phyloP scores from a whole-genome alignment of 495 filamentous ascomycete genomes.

The Tuber microsphaerosporum region DNA sequence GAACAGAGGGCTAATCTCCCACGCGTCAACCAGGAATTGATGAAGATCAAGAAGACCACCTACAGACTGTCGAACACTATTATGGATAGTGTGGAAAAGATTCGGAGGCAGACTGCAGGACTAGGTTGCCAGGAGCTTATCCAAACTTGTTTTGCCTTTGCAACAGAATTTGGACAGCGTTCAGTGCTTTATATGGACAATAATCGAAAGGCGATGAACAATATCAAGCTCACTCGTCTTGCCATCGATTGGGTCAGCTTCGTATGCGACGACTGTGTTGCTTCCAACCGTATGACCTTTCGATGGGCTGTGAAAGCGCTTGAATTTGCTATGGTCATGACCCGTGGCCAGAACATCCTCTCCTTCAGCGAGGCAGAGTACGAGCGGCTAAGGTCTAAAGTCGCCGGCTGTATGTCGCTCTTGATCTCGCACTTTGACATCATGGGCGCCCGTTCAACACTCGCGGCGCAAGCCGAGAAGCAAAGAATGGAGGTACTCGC shows the following conservation, averaged over 20 bases:
- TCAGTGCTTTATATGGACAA: conserved; percentile 88
- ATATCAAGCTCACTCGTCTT: conserved; percentile 82
- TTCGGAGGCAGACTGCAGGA: conserved; percentile 72
- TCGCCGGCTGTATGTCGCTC: conserved; percentile 94
- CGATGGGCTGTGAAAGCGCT: conserved; percentile 91
- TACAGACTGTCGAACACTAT: conserved; percentile 98
- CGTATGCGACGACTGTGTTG: conserved; percentile 92
- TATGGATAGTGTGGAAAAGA: conserved; percentile 95
- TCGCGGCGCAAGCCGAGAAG: conserved; percentile 87
- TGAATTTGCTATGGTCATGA: conserved; percentile 97
- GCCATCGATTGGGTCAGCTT: conserved; percentile 96
- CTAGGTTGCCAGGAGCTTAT: conserved; percentile 91
- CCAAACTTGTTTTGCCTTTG: conserved; percentile 98
- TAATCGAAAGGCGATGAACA: conserved; percentile 91
- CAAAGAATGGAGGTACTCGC: conserved; percentile 68
- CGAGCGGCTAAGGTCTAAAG: conserved; percentile 68
- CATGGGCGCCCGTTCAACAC: conserved; percentile 86
- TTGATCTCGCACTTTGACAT: conserved; percentile 98
- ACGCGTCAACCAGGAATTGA: conserved; percentile 82
- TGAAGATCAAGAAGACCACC: conserved; percentile 89
- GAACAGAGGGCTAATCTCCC: conserved; percentile 89
- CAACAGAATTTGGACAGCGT: conserved; percentile 92
- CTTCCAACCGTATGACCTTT: conserved; percentile 92
- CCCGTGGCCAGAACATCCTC: conserved; percentile 80
- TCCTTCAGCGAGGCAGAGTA: conserved; percentile 82